Evolutionary conservation across 1,284 basidiomycete species (phyloP), one percentile per base, ranked within the genome.

Genomic region (Rhodotorula sp.): DNA sequence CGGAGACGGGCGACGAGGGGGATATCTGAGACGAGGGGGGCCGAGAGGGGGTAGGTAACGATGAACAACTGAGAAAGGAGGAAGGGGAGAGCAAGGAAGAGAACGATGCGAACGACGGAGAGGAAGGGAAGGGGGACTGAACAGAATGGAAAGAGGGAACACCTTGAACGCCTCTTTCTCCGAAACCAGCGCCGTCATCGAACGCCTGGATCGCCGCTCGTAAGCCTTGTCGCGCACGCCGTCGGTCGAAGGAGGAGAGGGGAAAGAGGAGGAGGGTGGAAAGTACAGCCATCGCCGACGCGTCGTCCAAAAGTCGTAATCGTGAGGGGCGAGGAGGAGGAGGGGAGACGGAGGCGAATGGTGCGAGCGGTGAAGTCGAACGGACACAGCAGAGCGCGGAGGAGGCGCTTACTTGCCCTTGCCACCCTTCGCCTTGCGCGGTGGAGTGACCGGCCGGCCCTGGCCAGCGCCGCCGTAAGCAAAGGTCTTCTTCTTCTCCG

Each of bases 401-500:
- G 25, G 25, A 6, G 5, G 27, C 15, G 48, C 8, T 59, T 67
- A 66, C 44, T 70, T 73, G 51, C 70, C 72, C 78, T 81, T 81
- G 78, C 76, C 72, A 61, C 78, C 79, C 81, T 85, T 85, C 73
- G 83, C 82, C 80, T 85, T 85, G 71, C 84, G 79, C n/a, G 84
- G 84, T 22, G 84, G 84, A 50, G 84, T 85, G 29, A 85, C 84
- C 25, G 83, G 94, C 55, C 82, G 79, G 55, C 82, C 82, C 73
- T 80, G 80, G 67, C 81, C 80, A 71, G 80, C 81, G 21, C 81
- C 82, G 10, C 81, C 82, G 57, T 81, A 68, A 53, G 61, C 78
- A 71, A 82, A 94, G 83, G 94, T 94, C 72, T 90, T 88, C 84
- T 98, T 98, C 89, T 98, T 98, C 86, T 99, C 96, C 51, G 96